phyloP scores from a whole-genome alignment of 257 asterid genomes.

The Solanum sparsipilum region DNA sequence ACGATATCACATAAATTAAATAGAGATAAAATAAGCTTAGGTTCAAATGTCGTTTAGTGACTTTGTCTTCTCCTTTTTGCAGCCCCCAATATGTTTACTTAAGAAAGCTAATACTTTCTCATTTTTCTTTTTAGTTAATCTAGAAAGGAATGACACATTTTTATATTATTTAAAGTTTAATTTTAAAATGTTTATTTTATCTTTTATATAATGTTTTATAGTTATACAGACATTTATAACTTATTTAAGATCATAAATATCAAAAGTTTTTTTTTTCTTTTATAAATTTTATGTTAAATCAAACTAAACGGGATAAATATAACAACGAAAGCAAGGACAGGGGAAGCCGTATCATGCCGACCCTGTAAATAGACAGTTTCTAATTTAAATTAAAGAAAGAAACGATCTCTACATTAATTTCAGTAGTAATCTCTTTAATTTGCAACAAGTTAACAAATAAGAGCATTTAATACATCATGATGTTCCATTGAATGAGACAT shows the following conservation, averaged over 20 bases:
- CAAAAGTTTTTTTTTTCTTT: too few relatives aligned
- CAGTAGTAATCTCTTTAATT: too few relatives aligned
- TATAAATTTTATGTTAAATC: too few relatives aligned
- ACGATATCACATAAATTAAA: background rate
- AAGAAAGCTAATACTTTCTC: background rate
- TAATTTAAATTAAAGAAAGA: background rate
- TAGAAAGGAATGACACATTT: too few relatives aligned
- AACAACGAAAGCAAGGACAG: background rate
- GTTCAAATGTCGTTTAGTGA: background rate
- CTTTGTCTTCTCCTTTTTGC: background rate
- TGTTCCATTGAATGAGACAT: background rate
- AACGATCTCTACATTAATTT: background rate
- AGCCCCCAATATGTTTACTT: background rate
- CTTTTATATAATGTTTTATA: too few relatives aligned
- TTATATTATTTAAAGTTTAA: too few relatives aligned
- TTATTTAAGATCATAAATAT: too few relatives aligned
- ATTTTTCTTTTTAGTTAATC: too few relatives aligned
- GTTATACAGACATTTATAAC: too few relatives aligned
- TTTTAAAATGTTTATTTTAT: too few relatives aligned
- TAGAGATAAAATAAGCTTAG: background rate
- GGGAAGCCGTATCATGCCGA: background rate
- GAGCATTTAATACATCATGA: background rate
- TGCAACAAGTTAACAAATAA: background rate
- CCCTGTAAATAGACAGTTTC: background rate
- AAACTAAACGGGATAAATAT: too few relatives aligned